Percentiles rank a stretch among this genome's conserved stretches.
Evolutionary conservation across 768 basidiomycete species (phyloP).

Genomic region (Boletus vinaceobasis): DNA sequence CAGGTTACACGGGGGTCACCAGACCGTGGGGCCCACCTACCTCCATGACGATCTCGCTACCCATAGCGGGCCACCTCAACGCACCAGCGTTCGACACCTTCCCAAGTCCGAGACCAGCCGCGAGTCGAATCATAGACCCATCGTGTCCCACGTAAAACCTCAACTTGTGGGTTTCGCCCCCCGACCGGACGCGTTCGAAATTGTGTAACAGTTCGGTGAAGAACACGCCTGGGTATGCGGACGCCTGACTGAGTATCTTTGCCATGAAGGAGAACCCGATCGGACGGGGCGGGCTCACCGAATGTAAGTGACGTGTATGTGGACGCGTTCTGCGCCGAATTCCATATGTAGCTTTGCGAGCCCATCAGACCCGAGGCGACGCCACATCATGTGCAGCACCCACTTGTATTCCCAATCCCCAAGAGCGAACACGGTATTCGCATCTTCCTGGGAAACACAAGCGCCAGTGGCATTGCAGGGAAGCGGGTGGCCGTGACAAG

Average conservation of each 20-base stretch:
- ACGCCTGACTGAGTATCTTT: background rate
- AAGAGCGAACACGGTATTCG: constrained; percentile 50
- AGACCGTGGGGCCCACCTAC: constrained; percentile 19
- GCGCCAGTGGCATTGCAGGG: constrained; percentile 42
- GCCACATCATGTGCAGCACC: background rate
- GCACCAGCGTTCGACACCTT: constrained; percentile 18
- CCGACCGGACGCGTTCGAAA: constrained; percentile 34
- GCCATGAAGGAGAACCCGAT: background rate
- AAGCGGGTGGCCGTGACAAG: constrained; percentile 38
- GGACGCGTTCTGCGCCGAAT: constrained; percentile 41
- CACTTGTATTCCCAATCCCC: constrained; percentile 63
- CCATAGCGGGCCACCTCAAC: constrained; percentile 47
- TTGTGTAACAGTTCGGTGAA: constrained; percentile 42
- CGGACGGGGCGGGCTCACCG: constrained; percentile 26
- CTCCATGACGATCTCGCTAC: constrained; percentile 47
- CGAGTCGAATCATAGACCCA: constrained; percentile 43
- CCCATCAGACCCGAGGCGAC: background rate
- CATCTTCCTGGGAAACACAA: constrained; percentile 43
- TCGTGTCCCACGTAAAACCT: constrained; percentile 48
- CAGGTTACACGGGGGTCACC: background rate
- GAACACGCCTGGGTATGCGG: constrained; percentile 37
- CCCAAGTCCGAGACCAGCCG: constrained; percentile 40
- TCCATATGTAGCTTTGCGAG: constrained; percentile 45
- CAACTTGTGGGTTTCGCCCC: constrained; percentile 34
- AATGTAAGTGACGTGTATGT: constrained; percentile 44